Evolutionary conservation across 768 basidiomycete genomes (phyloP).

Genomic region (Lactarius tabidus): DNA sequence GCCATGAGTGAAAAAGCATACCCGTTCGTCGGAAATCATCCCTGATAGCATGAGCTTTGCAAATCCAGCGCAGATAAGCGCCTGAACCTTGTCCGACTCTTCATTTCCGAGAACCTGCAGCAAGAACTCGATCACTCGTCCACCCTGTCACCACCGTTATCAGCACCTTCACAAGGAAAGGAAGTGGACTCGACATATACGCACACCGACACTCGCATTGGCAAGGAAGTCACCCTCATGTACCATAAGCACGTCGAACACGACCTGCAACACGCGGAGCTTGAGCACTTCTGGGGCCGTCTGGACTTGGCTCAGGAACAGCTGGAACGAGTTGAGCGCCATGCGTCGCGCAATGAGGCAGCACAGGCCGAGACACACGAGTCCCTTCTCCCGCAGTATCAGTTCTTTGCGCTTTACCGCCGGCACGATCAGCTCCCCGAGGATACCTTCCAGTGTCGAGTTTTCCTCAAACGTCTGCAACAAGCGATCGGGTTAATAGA

Average conservation of each 20-base stretch:
- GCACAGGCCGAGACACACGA: conserved; percentile 76
- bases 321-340: conserved; percentile 62
- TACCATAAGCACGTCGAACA: conserved; percentile 86
- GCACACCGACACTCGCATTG: conserved; percentile 34
- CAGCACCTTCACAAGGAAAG: background rate
- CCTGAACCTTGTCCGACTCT: conserved; percentile 61
- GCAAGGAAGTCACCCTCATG: conserved; percentile 66
- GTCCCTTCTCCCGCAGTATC: conserved; percentile 72
- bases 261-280: conserved; percentile 65
- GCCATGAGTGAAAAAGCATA: conserved; percentile 29
- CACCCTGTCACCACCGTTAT: conserved; percentile 33
- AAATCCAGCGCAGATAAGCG: conserved; percentile 70
- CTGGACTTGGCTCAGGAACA: conserved; percentile 77
- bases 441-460: conserved; percentile 59
- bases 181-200: background rate
- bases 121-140: conserved; percentile 66
- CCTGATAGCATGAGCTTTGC: conserved; percentile 83
- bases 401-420: conserved; percentile 87
- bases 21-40: conserved; percentile 67
- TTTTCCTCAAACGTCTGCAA: conserved; percentile 60
- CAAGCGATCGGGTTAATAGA: background rate
- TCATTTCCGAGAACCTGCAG: conserved; percentile 49
- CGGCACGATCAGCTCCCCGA: conserved; percentile 85
- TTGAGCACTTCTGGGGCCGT: conserved; percentile 60
- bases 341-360: conserved; percentile 81